phyloP scores from a whole-genome alignment of 2,329 filamentous ascomycete genomes.

The Eutypa lata region DNA sequence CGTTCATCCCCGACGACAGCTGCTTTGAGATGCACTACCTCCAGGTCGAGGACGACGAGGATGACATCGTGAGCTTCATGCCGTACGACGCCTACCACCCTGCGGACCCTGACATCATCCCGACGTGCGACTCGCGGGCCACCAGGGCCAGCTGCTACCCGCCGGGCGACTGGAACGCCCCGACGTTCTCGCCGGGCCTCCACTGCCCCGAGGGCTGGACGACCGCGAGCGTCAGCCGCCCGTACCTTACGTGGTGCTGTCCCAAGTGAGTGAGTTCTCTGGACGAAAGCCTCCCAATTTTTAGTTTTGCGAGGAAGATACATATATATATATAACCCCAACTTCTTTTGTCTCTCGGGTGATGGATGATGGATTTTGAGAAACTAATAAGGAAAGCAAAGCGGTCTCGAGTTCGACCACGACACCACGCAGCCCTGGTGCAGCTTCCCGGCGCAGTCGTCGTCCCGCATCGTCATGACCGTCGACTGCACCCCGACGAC shows the following conservation, averaged over 20 bases:
- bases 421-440: not conserved
- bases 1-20: not conserved
- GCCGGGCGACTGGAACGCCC: not conserved
- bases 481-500: not conserved
- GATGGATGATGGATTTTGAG: no score
- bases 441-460: not conserved
- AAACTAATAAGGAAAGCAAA: no score
- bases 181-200: not conserved
- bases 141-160: not conserved
- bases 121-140: not conserved
- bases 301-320: no score
- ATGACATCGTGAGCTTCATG: not conserved
- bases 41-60: not conserved
- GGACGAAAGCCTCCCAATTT: not conserved
- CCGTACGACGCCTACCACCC: not conserved
- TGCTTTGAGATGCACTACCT: not conserved
- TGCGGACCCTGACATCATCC: not conserved
- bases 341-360: no score
- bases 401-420: not conserved
- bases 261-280: not conserved
- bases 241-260: not conserved
- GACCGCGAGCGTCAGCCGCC: not conserved
- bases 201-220: not conserved
- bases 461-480: not conserved
- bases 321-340: no score